These are phyloP conservation scores for Penicillium sp. DNA, from an alignment of 2,329 filamentous ascomycete species.

Conservation along the genomic window DNA sequence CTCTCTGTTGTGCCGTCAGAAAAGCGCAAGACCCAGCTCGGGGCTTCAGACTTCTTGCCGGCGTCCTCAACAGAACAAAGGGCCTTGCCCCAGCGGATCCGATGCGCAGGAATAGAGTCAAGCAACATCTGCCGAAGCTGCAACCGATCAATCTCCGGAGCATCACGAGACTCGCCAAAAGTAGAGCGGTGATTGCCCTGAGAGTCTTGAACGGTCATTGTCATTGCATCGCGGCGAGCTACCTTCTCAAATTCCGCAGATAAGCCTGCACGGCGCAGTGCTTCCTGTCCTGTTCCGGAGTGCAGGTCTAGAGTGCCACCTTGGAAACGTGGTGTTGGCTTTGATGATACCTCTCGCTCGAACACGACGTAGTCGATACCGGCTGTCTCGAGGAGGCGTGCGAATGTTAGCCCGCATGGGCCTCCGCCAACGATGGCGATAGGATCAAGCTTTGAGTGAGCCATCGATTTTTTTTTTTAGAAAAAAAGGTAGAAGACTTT, in stretches of 20 bases:
- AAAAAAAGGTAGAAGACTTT: neutral
- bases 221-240: slow-evolving; percentile 18
- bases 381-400: slow-evolving; percentile 18
- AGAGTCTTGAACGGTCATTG: slow-evolving; percentile 9
- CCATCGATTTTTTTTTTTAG: too few relatives aligned
- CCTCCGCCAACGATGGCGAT: slow-evolving; percentile 24
- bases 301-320: slow-evolving; percentile 27
- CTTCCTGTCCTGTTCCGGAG: slow-evolving; percentile 18
- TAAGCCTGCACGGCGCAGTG: slow-evolving; percentile 21
- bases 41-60: neutral
- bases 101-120: slow-evolving; percentile 32
- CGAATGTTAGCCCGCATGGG: slow-evolving; percentile 20
- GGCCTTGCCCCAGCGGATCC: slow-evolving; percentile 36
- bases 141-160: slow-evolving; percentile 46
- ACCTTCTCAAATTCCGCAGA: slow-evolving; percentile 19
- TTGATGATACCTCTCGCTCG: slow-evolving; percentile 14
- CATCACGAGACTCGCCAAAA: slow-evolving; percentile 27
- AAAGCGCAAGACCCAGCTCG: slow-evolving; percentile 25
- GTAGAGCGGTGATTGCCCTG: neutral
- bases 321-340: slow-evolving; percentile 10
- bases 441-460: slow-evolving; percentile 4
- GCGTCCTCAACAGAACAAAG: slow-evolving; percentile 21
- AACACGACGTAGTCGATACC: slow-evolving; percentile 22
- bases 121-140: slow-evolving; percentile 40
- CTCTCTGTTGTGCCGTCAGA: slow-evolving; percentile 31